A percentile compares a stretch with the other conserved stretches of the same genome.
Conservation (phyloP, 768 basidiomycete genomes). For the Phlegmacium glaucopus region DNA sequence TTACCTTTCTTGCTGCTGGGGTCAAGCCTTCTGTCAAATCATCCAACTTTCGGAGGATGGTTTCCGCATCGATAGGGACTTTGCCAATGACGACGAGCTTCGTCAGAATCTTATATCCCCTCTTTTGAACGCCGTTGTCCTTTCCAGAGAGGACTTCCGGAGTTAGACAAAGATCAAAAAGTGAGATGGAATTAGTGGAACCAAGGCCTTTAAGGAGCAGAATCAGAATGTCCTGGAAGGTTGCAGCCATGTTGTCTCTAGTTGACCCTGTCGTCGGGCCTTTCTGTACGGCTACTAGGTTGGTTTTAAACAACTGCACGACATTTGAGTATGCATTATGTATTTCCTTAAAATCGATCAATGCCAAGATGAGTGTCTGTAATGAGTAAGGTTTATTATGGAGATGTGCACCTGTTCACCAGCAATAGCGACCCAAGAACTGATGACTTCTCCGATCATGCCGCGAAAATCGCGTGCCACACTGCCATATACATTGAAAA, state of each 20-base stretch:
- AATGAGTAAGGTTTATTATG: too few relatives aligned
- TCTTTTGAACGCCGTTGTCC: constrained; percentile 93
- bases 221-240: constrained; percentile 82
- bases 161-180: constrained; percentile 71
- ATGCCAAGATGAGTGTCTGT: background rate
- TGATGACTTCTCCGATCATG: constrained; percentile 85
- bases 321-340: constrained; percentile 82
- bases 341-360: constrained; percentile 49
- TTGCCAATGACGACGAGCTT: constrained; percentile 68
- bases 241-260: constrained; percentile 47
- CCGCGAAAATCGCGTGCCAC: constrained; percentile 72
- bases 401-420: constrained; percentile 51
- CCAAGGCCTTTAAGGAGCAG: constrained; percentile 79
- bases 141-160: constrained; percentile 65
- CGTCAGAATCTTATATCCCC: constrained; percentile 85
- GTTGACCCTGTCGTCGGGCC: constrained; percentile 24
- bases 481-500: constrained; percentile 95
- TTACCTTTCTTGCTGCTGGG: constrained; percentile 85
- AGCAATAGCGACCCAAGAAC: constrained; percentile 81
- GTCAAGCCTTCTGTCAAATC: constrained; percentile 61
- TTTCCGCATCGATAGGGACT: constrained; percentile 50
- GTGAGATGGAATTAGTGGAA: constrained; percentile 48
- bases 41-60: constrained; percentile 62
- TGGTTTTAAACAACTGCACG: constrained; percentile 63
- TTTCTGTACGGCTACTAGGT: constrained; percentile 42